phyloP scores from a whole-genome alignment of 2,329 filamentous ascomycete genomes.

The Trichoderma sp. region DNA sequence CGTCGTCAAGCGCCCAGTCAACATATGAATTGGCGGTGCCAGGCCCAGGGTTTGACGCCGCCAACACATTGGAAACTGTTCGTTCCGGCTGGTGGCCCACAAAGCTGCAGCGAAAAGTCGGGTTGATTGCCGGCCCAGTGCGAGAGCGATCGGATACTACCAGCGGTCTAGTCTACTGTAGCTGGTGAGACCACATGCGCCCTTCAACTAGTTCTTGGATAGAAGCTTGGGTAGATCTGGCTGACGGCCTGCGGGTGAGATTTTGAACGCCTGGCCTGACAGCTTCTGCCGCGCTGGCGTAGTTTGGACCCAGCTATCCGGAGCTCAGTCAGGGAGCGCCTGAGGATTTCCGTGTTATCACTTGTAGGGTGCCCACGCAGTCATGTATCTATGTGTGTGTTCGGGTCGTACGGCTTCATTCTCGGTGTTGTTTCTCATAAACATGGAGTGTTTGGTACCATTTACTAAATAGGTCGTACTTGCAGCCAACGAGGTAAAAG shows the following conservation, averaged over 20 bases:
- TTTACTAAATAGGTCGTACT: not conserved
- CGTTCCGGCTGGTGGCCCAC: not conserved
- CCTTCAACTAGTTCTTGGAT: not conserved
- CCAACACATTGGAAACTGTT: not conserved
- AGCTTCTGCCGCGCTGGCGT: not conserved
- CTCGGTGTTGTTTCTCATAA: not conserved
- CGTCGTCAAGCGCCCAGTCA: not conserved
- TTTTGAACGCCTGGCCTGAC: not conserved
- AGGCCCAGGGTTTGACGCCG: slow-evolving; percentile 5
- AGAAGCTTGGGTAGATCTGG: not conserved
- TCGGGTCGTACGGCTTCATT: not conserved
- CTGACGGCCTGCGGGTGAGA: not conserved
- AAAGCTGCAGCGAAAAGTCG: not conserved
- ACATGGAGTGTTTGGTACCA: not conserved
- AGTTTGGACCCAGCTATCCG: not conserved
- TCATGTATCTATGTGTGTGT: not conserved
- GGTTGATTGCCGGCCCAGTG: slow-evolving; percentile 15
- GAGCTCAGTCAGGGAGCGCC: not conserved
- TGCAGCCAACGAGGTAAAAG: not conserved
- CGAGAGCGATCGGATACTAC: slow-evolving; percentile 13
- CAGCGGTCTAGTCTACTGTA: not conserved
- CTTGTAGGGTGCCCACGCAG: not conserved
- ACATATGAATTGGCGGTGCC: slow-evolving; percentile 16
- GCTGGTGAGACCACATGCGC: not conserved
- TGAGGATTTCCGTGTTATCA: not conserved